A percentile compares a stretch with the other conserved stretches of the same genome.
Conservation (phyloP, 768 basidiomycete species). For the Trametes punicea region DNA sequence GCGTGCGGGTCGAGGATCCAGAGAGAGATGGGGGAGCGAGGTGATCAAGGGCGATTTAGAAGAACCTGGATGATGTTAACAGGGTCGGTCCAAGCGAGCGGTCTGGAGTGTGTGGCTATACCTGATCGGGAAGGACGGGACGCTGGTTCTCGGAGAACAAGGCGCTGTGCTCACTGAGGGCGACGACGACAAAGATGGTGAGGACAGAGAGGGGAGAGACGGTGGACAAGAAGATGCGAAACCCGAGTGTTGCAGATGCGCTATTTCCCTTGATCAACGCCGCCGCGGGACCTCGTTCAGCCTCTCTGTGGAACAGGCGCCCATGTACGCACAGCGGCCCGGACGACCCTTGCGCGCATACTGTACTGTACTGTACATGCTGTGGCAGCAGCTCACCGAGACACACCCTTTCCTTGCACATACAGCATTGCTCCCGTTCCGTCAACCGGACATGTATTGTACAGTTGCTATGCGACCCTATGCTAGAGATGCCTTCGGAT, state of each 20-base stretch:
- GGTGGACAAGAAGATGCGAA: constrained; percentile 1
- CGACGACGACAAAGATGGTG: constrained; percentile 1
- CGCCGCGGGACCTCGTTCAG: constrained; percentile 9
- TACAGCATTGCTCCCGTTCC: background rate
- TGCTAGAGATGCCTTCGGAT: constrained; percentile 7
- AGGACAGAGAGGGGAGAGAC: background rate
- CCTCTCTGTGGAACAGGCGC: background rate
- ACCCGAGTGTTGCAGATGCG: background rate
- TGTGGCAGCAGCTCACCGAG: no score
- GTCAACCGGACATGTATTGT: background rate
- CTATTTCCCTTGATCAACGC: constrained; percentile 10
- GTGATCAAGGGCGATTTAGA: constrained; percentile 26
- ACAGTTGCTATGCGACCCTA: background rate
- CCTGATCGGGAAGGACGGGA: constrained; percentile 13
- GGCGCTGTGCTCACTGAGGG: constrained; percentile 4
- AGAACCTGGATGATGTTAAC: constrained; percentile 19
- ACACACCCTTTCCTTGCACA: no score
- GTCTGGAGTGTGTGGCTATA: constrained; percentile 10
- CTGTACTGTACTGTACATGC: background rate
- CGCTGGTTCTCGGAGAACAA: background rate
- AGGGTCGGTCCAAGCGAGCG: constrained; percentile 10
- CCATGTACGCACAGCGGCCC: background rate
- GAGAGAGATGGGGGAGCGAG: constrained; percentile 24
- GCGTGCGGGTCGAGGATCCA: constrained; percentile 18
- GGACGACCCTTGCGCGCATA: background rate